These are phyloP conservation scores for Solanum chacoense DNA, from an alignment of 305 asterid genomes.

Conservation along the genomic window DNA sequence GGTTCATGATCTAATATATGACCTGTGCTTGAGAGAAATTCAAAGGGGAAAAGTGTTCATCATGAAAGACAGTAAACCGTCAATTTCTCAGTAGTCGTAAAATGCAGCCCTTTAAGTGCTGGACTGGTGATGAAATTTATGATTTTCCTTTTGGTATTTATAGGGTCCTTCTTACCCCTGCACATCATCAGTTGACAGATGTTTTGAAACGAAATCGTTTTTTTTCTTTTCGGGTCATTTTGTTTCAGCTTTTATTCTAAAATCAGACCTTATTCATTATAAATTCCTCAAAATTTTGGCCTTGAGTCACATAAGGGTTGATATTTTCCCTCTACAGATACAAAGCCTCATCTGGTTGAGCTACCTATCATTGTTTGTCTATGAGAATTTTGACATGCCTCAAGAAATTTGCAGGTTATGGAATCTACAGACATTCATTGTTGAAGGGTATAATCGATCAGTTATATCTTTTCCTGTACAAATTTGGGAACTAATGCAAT, in stretches of 20 bases:
- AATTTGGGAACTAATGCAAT: background rate
- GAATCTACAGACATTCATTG: background rate
- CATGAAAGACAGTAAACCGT: too few relatives aligned
- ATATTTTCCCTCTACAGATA: background rate
- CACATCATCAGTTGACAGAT: background rate
- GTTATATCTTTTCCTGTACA: background rate
- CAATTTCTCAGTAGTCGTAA: too few relatives aligned
- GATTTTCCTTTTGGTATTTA: background rate
- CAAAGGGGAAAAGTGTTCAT: background rate
- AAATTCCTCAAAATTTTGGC: background rate
- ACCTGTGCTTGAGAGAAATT: background rate
- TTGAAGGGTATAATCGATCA: too few relatives aligned
- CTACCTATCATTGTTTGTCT: background rate
- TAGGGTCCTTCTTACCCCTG: background rate
- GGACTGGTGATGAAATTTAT: background rate
- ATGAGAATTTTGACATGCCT: background rate
- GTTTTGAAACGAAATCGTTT: background rate
- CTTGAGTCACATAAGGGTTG: background rate
- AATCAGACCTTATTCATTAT: background rate
- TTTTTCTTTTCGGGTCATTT: background rate
- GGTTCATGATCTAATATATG: background rate
- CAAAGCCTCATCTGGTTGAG: background rate
- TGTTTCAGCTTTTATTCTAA: background rate
- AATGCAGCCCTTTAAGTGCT: too few relatives aligned
- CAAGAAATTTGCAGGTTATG: background rate